Base-by-base conservation (phyloP, 805 yeast species). In the Starmerella asiatica region DNA sequence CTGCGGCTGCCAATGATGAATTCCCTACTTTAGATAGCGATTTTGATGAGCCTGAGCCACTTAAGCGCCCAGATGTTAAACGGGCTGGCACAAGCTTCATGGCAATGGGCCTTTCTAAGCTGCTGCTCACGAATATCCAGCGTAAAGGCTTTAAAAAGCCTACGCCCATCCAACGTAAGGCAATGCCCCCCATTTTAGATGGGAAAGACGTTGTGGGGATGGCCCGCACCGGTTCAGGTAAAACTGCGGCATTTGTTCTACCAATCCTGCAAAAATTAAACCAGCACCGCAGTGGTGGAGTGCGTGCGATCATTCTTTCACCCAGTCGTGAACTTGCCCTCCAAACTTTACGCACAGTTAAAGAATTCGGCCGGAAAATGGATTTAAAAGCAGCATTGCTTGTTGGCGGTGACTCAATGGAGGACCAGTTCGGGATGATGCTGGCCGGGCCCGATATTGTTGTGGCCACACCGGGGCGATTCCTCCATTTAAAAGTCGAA, bases 211-310 rank as follows among this genome's bases (percentile, higher is more conserved):
- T 91, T 31, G 98, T 91, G 14, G 99, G 96, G 56, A 91, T 91
- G 99, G 99, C 99, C 14, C 72, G 99, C 56, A 91, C 99, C 0
- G 99, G 99, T 54, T 82, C 94, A 20, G 99, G 99, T 68, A 91
- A 91, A 57, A 91, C 99, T 0, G 98, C 98, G 7, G 97, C 98
- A 1, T 91, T 91, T 57, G 71, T 83, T 17, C 63, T 91, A 39
- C 99, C 99, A 3, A 68, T 91, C 65, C 69, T 91, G 48, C 96
- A 91, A 52, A 26, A 29, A 17, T 45, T 43, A 11, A 29, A 32
- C 16, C 3, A 14, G 9, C 27, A 18, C 9, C 83, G 82, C 58
- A 60, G 75, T 2, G 79, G 81, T 32, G 98, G 98, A 46, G 77
- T 77, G 1, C 70, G 98, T 50, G 94, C 94, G 0, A 67, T 91